These are phyloP conservation scores for Blastobotrys americana DNA, from an alignment of 805 yeast species.

Conservation along the genomic window DNA sequence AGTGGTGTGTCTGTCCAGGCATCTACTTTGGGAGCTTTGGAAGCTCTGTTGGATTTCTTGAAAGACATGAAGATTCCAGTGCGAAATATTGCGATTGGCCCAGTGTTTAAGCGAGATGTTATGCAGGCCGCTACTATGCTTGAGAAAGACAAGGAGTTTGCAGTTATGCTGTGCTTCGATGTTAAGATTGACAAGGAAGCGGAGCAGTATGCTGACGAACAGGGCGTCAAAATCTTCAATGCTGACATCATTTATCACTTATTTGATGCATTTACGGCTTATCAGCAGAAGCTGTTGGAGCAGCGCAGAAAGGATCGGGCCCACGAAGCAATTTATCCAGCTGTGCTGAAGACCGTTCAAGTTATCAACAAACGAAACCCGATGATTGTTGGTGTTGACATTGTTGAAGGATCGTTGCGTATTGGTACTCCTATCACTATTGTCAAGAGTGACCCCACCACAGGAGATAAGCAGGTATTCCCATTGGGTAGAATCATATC, in stretches of 20 bases:
- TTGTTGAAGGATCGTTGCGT: constrained; percentile 79
- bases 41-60: constrained; percentile 92
- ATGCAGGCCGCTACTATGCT: constrained; percentile 97
- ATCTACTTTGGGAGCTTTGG: constrained; percentile 94
- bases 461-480: constrained; percentile 64
- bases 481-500: constrained; percentile 80
- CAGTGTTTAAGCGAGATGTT: constrained; percentile 95
- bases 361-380: constrained; percentile 98
- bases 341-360: constrained; percentile 89
- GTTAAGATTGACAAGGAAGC: constrained; percentile 97
- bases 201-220: constrained; percentile 93
- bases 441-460: constrained; percentile 79
- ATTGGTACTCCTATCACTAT: constrained; percentile 95
- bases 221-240: constrained; percentile 82
- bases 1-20: constrained; percentile 98
- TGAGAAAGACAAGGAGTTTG: constrained; percentile 90
- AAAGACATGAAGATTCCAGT: constrained; percentile 99
- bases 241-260: constrained; percentile 96
- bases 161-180: constrained; percentile 98
- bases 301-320: constrained; percentile 82
- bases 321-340: constrained; percentile 89
- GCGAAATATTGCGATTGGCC: constrained; percentile 96
- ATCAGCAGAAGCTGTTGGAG: constrained; percentile 82
- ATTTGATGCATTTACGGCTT: constrained; percentile 89
- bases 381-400: constrained; percentile 99